Base-by-base conservation (phyloP, 192 early-diverging fungal species). In the Funneliformis mosseae region DNA sequence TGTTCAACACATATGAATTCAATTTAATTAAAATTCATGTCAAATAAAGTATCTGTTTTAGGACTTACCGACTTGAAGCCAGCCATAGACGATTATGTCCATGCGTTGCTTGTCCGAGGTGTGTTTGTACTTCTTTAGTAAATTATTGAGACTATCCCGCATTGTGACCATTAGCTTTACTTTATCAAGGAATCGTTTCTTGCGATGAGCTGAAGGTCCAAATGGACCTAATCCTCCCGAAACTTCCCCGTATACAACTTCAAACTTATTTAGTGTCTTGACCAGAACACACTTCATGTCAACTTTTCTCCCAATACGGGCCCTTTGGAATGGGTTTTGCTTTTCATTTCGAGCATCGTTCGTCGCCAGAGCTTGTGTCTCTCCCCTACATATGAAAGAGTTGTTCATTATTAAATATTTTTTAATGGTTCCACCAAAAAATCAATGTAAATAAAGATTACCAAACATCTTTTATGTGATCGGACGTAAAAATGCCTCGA, bases 141-240 rank as follows among this genome's bases (percentile, higher is more conserved):
- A 18, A 43, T 14, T 27, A 72, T 72, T 72, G 0, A 72, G 16
- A 72, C 42, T 46, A 48, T 72, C 70, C 0, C 70, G 7, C 42
- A 72, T 72, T 10, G 41, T 48, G 8, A 72, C 45, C 23, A 33
- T 48, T 23, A 72, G 14, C 27, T 72, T 72, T 8, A 72, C 70
- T 43, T 72, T 72, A 48, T 72, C 70, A 43, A 72, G 70, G 16
- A 46, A 72, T 43, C 70, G 5, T 48, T 72, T 72, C 38, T 43
- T 72, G 14, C 39, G 42, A 45, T 45, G 5, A 45, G 43, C 43
- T 45, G 5, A 45, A 45, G 43, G 43, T 69, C 67, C 67, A 41
- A 69, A 69, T 28, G 28, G 28, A 1, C 67, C 28, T 69, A 69
- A 38, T 28, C 67, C 28, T 16, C 67, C 67, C 38, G 25, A 28